Evolutionary conservation across 2,329 filamentous ascomycete genomes (phyloP), one percentile per base, ranked within the genome.

Genomic region (Neocucurbitaria cava): DNA sequence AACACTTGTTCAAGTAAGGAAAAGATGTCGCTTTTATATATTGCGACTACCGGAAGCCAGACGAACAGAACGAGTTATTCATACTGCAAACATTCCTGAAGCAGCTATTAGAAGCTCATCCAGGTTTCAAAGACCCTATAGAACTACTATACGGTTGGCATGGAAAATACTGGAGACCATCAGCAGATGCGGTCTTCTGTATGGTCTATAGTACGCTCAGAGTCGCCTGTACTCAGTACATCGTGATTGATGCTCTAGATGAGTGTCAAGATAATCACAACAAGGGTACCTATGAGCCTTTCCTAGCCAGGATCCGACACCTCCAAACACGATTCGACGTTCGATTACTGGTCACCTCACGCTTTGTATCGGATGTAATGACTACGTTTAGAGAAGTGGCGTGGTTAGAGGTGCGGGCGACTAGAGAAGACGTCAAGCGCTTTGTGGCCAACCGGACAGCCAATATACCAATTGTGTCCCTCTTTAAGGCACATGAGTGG

Each of bases 1-100:
- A 83, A 2, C 10, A 81, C 18, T 66, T 84, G 1, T 15, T n/a
- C 4, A 49, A 21, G 0, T 33, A 26, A 2, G 74, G 70, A 35
- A 10, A 49, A 0, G 76, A 76, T 0, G 66, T 84, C 17, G 78
- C 76, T 0, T 83, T 78, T 23, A n/a, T 83, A 0, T 85, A 81
- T 46, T 81, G 76, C 65, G 78, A 80, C 47, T 82, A 78, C 54
- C 65, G 65, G n/a, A 65, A 65, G 2, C 58, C 74, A 7, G 51
- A 74, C 0, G 70, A 81, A 15, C 80, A 83, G 38, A 45, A 46
- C 13, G n/a, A 28, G 0, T 28, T 20, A 0, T 49, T 31, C 21
- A 15, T 61, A 18, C 40, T 65, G 5, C 48, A 52, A 33, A 50
- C 50, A 5, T 58, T 61, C 13, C 54, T 59, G 8, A 56, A 58